phyloP scores from a whole-genome alignment of 2,329 filamentous ascomycete species.

The Lithohypha guttulata region DNA sequence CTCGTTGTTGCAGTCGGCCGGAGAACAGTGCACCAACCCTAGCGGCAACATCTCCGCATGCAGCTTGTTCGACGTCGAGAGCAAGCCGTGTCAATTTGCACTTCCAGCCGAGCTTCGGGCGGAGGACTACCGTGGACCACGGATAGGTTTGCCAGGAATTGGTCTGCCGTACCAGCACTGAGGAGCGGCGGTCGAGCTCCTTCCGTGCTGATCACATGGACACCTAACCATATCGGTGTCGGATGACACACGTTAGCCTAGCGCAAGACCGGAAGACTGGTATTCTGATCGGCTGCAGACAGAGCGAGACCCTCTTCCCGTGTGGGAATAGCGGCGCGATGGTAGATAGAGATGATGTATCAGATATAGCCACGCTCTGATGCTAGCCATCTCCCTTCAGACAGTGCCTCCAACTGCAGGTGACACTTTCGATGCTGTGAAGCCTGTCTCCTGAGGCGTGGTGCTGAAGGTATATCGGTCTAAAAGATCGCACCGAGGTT shows the following conservation, averaged over 20 bases:
- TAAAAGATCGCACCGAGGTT: conserved; percentile 2
- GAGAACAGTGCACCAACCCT: conserved; percentile 3
- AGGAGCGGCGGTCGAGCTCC: conserved; percentile 1
- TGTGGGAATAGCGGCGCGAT: conserved; percentile 3
- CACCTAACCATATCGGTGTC: conserved; percentile 1
- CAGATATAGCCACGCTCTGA: conserved; percentile 4
- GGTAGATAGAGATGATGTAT: conserved; percentile 3
- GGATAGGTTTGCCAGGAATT: conserved; percentile 4
- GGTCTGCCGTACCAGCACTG: conserved; percentile 2
- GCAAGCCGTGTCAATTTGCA: conserved; percentile 4
- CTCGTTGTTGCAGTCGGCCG: not conserved
- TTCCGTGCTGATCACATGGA: conserved; percentile 3
- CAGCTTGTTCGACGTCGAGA: conserved; percentile 3
- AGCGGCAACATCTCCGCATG: conserved; percentile 3
- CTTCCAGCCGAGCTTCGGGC: conserved; percentile 1
- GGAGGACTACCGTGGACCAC: conserved; percentile 3
- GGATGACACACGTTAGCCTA: conserved; percentile 2
- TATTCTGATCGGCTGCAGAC: conserved; percentile 2
- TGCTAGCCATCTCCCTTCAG: conserved; percentile 2
- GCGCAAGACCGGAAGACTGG: conserved; percentile 1
- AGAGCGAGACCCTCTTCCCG: conserved; percentile 2
- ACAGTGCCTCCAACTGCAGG: conserved; percentile 1
- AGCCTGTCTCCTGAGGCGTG: conserved; percentile 1
- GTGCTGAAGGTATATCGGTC: conserved; percentile 4
- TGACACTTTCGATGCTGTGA: conserved; percentile 3